phyloP scores from a whole-genome alignment of 1,284 basidiomycete genomes.

The Cutaneotrichosporon dermatis region DNA sequence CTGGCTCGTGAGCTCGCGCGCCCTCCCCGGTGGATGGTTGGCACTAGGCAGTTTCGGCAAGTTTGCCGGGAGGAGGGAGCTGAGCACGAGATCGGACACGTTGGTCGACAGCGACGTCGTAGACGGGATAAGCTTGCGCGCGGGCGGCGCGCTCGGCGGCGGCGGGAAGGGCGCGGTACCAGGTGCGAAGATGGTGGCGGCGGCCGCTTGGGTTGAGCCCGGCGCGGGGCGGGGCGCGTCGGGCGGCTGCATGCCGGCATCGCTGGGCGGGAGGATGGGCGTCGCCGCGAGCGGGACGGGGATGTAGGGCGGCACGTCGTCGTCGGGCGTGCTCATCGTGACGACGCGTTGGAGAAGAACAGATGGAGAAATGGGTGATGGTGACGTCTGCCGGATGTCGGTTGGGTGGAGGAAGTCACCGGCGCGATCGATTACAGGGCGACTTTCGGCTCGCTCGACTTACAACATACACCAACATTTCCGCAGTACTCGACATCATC shows the following conservation, averaged over 20 bases:
- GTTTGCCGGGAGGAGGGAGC: conserved; percentile 39
- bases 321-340: background rate
- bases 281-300: conserved; percentile 16
- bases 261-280: conserved; percentile 9
- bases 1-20: conserved; percentile 39
- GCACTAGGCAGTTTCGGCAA: conserved; percentile 34
- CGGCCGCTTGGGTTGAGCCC: background rate
- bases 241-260: background rate
- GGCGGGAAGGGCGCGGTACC: conserved; percentile 12
- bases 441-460: too few relatives aligned
- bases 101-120: conserved; percentile 30
- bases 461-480: too few relatives aligned
- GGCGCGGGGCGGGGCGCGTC: background rate
- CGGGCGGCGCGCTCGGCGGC: conserved; percentile 7
- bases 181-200: background rate
- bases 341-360: too few relatives aligned
- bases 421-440: too few relatives aligned
- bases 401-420: too few relatives aligned
- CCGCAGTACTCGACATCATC: too few relatives aligned
- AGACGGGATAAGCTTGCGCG: conserved; percentile 25
- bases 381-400: conserved; percentile 3
- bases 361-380: background rate
- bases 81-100: conserved; percentile 42
- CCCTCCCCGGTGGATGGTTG: conserved; percentile 6
- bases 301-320: conserved; percentile 19